Conservation (phyloP, 345 rosid species). For the Aquilaria malaccensis region DNA sequence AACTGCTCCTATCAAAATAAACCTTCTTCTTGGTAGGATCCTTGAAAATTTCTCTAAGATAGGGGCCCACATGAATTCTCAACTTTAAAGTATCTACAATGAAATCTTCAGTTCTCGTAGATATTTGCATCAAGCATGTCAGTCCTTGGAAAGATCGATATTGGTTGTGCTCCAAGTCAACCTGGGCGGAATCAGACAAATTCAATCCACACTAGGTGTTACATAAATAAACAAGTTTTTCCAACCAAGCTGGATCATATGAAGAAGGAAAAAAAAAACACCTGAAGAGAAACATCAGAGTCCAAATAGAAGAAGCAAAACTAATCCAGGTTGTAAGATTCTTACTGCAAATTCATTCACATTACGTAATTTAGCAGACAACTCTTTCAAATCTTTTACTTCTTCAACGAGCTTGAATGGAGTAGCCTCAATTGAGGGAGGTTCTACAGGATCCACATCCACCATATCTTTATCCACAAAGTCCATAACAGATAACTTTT, state of each 20-base stretch:
- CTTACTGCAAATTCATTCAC: conserved; percentile 83
- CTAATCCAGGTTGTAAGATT: conserved; percentile 1
- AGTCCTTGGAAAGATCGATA: conserved; percentile 94
- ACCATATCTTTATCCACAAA: conserved; percentile 49
- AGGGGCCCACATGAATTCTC: conserved; percentile 71
- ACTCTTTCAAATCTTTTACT: conserved; percentile 66
- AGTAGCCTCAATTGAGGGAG: conserved; percentile 44
- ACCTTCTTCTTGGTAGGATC: conserved; percentile 94
- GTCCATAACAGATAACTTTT: conserved; percentile 59
- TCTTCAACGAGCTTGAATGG: conserved; percentile 74
- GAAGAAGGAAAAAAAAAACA: background rate
- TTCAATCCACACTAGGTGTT: no score
- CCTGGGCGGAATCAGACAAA: conserved; percentile 34
- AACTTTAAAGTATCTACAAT: conserved; percentile 85
- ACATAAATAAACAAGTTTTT: no score
- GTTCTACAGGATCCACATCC: conserved; percentile 35
- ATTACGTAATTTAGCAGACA: conserved; percentile 54
- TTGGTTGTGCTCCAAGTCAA: conserved; percentile 95
- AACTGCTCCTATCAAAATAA: conserved; percentile 8
- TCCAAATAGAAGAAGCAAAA: background rate
- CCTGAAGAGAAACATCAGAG: background rate
- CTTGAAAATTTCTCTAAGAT: conserved; percentile 80
- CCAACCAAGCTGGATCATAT: no score
- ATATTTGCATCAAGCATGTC: conserved; percentile 97
- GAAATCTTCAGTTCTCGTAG: conserved; percentile 87